Base-by-base conservation (phyloP, 2,329 filamentous ascomycete species). In the Fusarium sp. region DNA sequence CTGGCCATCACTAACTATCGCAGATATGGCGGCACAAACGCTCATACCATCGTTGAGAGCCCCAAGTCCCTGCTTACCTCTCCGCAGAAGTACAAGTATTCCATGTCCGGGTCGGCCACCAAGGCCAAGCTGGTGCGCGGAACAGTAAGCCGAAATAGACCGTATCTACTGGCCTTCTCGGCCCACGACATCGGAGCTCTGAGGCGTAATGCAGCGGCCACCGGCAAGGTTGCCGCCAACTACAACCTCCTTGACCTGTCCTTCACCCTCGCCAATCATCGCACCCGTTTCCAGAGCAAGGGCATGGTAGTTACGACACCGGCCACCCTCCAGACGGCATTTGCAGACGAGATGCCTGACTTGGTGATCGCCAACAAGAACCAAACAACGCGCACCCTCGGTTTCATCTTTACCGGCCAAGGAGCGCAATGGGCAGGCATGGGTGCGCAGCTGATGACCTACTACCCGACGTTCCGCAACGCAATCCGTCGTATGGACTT, bases 401-500 rank as follows among this genome's bases (percentile, higher is more conserved):
- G 4, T 31, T 43, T 53, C 12, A 67, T 74, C 4, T 76, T 76
- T 52, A 74, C 72, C 0, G 75, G 75, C 0, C 75, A 77, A 22
- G 75, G 75, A 1, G 72, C 73, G 0, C 74, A 76, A 31, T 77
- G 74, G 73, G 49, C 63, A 3, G 26, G 35, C 8, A 75, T 36
- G 34, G 34, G 34, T 10, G 34, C 34, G 34, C 19, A 19, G 19
- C 19, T 19, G 19, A 19, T 19, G 19, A 19, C 19, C 19, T 19
- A 19, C 19, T 19, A 19, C 19, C 19, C 19, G 19, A 19, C 19
- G 19, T 19, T 19, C 19, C 19, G 19, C 19, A 19, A 19, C 2
- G 19, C 19, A 36, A 11, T 19, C 11, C 32, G 11, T 12, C 32
- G 11, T 11, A 3, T 43, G 53, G 56, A 78, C 61, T 58, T 73